Base-by-base conservation (phyloP, 176 grass and related monocot species). In the Rhipidocladum racemiflorum region DNA sequence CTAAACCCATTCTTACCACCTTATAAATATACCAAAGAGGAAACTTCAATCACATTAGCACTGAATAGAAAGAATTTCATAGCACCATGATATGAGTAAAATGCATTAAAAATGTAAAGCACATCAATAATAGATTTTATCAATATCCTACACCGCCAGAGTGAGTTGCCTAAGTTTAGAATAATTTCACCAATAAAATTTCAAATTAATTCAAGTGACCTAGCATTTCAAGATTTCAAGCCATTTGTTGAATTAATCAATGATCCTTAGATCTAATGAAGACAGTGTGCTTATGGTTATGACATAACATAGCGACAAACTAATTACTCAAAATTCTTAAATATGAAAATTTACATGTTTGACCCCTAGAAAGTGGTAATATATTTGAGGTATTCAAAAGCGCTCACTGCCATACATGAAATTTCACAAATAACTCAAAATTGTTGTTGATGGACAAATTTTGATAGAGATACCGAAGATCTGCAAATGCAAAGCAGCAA, bases 1-100 rank as follows among this genome's bases (percentile, higher is more conserved):
- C 91, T 73, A 97, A 97, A 34, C 91, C 79, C 87, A 90, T 84
- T 42, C 94, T 77, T 65, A 97, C 79, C 61, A 94, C 91, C 91
- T 93, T 74, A 53, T 24, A 55, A 89, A 75, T 65, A 83, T 59
- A 43, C 66, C 70, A 85, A 65, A 73, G 35, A 86, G 30, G 18
- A 76, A 65, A 46, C 28, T 28, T 83, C 28, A 83, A 78, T 67
- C 29, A 29, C 25, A 56, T 16, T 25, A 77, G 16, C 23, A 61
- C 27, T 36, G 30, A 64, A 40, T 23, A 61, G 4, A 65, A 80
- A 48, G 29, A 71, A 82, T 64, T 18, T 40, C 14, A 49, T 15
- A 80, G 69, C 20, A 66, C 56, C 18, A 27, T 32, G 9, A 32
- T 4, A 54, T 72, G 35, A 55, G 8, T 35, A 73, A 63, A 72